Conservation (phyloP, 1,139 yeast genomes). For the Groenewaldozyma auringiensis region DNA sequence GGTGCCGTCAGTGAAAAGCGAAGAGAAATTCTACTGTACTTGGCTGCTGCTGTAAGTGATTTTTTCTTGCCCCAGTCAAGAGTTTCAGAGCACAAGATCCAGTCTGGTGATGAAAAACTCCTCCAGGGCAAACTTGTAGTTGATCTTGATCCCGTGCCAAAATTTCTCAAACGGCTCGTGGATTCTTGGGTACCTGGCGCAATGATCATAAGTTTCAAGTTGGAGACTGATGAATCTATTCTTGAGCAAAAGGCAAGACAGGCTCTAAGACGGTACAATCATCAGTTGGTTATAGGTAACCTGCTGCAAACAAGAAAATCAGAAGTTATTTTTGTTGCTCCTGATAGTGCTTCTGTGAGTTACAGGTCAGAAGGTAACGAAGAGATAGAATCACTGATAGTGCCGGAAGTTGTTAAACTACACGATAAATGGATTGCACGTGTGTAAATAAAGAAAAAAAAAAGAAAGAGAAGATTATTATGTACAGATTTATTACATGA, state of each 20-base stretch:
- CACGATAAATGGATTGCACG: constrained; percentile 67
- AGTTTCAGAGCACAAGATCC: constrained; percentile 90
- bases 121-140: constrained; percentile 62
- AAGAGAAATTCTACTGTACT: constrained; percentile 47
- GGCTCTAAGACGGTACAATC: constrained; percentile 79
- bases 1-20: constrained; percentile 30
- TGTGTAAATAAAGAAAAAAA: constrained; percentile 2
- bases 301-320: constrained; percentile 78
- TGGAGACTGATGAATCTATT: constrained; percentile 76
- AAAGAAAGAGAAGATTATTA: background rate
- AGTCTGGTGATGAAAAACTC: constrained; percentile 53
- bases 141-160: constrained; percentile 92
- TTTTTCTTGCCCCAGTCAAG: constrained; percentile 83
- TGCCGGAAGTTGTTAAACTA: constrained; percentile 60
- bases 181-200: constrained; percentile 95
- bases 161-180: constrained; percentile 77
- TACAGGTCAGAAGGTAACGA: constrained; percentile 35
- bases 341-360: constrained; percentile 26
- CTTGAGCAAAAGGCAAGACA: constrained; percentile 65
- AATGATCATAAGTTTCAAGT: constrained; percentile 88
- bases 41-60: constrained; percentile 97
- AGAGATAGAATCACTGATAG: constrained; percentile 69
- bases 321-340: constrained; percentile 80
- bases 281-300: constrained; percentile 93
- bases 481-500: constrained; percentile 44